These are phyloP conservation scores for Umbelopsis sp. DNA, from an alignment of 371 early-diverging fungal genomes.

Conservation along the genomic window DNA sequence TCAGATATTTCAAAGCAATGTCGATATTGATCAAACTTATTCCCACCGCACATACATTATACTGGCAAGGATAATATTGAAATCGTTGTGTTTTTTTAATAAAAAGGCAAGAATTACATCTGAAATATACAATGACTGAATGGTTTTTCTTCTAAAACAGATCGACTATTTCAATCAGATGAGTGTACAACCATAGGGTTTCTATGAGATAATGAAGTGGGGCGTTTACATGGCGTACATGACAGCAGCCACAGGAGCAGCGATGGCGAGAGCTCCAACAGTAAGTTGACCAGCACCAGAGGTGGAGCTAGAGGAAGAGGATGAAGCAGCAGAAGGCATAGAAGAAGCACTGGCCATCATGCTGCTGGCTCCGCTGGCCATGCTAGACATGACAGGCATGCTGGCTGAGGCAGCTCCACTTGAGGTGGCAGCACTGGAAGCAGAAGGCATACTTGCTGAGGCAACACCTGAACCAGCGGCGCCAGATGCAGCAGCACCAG, in stretches of 20 bases:
- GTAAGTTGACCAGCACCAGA: constrained; percentile 15
- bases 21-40: no score
- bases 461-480: background rate
- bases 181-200: constrained; percentile 14
- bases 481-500: background rate
- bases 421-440: background rate
- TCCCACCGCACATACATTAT: no score
- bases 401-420: background rate
- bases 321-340: background rate
- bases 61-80: no score
- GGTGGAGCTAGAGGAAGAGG: background rate
- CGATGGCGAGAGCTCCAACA: constrained; percentile 7
- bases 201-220: constrained; percentile 1
- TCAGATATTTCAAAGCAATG: no score
- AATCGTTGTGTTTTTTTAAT: no score
- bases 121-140: constrained; percentile 16
- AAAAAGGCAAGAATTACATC: constrained; percentile 9
- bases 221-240: constrained; percentile 1
- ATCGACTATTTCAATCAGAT: constrained; percentile 11
- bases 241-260: constrained; percentile 4
- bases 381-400: background rate
- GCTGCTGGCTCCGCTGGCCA: background rate
- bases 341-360: background rate
- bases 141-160: background rate
- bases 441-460: constrained; percentile 5